Percentiles rank a stretch among this genome's conserved stretches.
These are phyloP conservation scores for Lachancea sp. DNA, from an alignment of 805 yeast species.

Conservation along the genomic window DNA sequence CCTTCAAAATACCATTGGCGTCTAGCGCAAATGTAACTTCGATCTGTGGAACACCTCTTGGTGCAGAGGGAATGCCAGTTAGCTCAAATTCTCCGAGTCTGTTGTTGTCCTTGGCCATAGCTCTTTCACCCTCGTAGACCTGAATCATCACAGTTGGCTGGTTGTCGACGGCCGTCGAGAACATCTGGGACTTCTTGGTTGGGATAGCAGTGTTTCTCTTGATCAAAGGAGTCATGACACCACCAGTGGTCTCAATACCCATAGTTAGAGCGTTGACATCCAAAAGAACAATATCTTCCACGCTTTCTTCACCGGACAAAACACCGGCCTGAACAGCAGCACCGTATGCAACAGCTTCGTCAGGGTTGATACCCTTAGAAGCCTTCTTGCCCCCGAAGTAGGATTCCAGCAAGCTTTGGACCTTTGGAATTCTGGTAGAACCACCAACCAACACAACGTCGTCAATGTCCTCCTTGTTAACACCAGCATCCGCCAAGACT, in stretches of 20 bases:
- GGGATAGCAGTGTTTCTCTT: conserved; percentile 95
- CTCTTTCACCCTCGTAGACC: conserved; percentile 95
- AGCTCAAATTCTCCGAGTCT: conserved; percentile 94
- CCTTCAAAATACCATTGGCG: conserved; percentile 96
- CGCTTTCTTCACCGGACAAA: conserved; percentile 91
- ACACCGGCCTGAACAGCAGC: conserved; percentile 99
- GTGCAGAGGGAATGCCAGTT: conserved; percentile 83
- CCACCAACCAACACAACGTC: conserved; percentile 98
- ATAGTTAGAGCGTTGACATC: conserved; percentile 92
- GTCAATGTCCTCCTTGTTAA: conserved; percentile 79
- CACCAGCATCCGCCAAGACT: conserved; percentile 88
- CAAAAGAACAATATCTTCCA: conserved; percentile 78
- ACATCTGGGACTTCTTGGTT: conserved; percentile 89
- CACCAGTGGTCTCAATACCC: conserved; percentile 97
- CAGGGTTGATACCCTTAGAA: conserved; percentile 96
- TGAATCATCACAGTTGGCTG: conserved; percentile 93
- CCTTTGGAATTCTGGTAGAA: conserved; percentile 98
- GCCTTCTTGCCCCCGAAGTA: conserved; percentile 93
- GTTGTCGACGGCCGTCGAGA: conserved; percentile 94
- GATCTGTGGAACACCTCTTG: conserved; percentile 79
- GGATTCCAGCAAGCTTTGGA: conserved; percentile 85
- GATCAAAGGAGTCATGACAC: conserved; percentile 93
- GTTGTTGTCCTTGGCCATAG: conserved; percentile 90
- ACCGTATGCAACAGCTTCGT: conserved; percentile 99
- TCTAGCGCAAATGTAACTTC: conserved; percentile 92